Conservation (phyloP, 192 early-diverging fungal genomes). For the Coemansia sp. region DNA sequence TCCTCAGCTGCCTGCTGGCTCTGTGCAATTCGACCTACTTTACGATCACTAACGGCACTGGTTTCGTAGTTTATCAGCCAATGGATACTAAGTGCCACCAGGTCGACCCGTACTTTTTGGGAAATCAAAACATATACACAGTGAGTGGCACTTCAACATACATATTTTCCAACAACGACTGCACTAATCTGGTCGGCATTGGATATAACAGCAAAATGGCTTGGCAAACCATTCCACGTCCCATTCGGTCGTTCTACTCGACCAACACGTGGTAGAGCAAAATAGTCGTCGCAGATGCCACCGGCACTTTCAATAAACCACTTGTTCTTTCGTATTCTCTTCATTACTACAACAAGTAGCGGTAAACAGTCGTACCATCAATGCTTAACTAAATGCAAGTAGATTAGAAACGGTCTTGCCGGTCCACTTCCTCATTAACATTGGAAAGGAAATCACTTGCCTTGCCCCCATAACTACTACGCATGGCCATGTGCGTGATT, state of each 20-base stretch:
- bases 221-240: not conserved
- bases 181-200: not conserved
- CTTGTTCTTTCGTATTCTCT: not conserved
- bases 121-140: not conserved
- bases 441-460: not conserved
- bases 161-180: not conserved
- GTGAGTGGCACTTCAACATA: not conserved
- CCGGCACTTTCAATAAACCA: not conserved
- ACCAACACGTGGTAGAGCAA: slow-evolving; percentile 1
- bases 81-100: not conserved
- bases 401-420: not conserved
- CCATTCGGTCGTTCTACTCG: slow-evolving; percentile 3
- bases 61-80: not conserved
- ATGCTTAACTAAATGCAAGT: not conserved
- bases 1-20: slow-evolving; percentile 4
- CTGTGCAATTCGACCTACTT: not conserved
- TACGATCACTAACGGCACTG: not conserved
- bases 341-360: not conserved
- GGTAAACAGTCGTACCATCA: not conserved
- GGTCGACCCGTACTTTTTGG: not conserved
- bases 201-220: not conserved
- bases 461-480: not conserved
- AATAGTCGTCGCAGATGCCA: not conserved
- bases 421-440: not conserved
- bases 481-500: not conserved